Evolutionary conservation across 192 early-diverging fungal species (phyloP).

Genomic region (Backusella mclennaniae): DNA sequence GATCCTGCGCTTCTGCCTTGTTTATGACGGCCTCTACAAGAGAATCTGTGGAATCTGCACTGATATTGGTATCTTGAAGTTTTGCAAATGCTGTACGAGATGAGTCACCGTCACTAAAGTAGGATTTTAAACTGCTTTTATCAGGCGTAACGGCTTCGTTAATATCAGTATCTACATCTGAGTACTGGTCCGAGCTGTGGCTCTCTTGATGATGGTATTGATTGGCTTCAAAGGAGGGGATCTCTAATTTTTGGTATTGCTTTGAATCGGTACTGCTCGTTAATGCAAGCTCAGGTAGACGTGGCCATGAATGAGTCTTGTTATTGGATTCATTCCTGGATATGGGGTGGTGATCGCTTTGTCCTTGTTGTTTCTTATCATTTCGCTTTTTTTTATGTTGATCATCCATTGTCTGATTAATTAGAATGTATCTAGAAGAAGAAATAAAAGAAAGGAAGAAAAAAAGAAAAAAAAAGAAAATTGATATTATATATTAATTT

Average conservation of each 20-base stretch:
- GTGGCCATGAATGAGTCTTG: neutral
- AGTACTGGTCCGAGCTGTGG: neutral
- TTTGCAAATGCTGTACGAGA: neutral
- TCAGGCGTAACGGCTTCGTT: neutral
- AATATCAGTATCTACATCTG: neutral
- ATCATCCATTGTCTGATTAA: neutral
- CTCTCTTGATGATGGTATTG: neutral
- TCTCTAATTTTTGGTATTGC: neutral
- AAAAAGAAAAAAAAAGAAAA: neutral
- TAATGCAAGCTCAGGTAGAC: neutral
- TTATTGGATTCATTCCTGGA: neutral
- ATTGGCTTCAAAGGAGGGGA: neutral
- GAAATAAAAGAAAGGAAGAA: neutral
- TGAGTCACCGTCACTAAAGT: neutral
- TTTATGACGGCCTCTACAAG: slow-evolving; percentile 25
- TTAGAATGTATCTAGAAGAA: neutral
- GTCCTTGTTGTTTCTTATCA: neutral
- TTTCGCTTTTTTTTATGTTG: neutral
- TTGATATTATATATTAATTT: neutral
- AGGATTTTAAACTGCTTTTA: neutral
- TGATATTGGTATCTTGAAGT: neutral
- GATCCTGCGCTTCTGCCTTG: slow-evolving; percentile 20
- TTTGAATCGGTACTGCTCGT: neutral
- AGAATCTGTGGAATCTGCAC: neutral
- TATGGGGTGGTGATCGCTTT: neutral